Conservation (phyloP, 305 asterid species). For the Solanum hybrid region DNA sequence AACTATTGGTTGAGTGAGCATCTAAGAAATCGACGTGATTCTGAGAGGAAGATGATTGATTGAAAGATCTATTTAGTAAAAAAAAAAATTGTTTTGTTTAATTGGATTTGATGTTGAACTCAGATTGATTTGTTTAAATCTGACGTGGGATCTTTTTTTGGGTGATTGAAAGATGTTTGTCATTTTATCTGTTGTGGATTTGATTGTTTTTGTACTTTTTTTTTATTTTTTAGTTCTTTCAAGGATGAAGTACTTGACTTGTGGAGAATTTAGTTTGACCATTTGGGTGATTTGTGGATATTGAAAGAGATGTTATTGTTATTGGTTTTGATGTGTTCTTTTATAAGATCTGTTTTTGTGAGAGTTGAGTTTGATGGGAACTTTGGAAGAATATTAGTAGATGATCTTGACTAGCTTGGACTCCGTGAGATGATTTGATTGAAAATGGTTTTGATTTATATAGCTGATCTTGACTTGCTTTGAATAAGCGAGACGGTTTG, state of each 20-base stretch:
- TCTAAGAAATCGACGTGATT: not conserved
- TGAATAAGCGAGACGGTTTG: not conserved
- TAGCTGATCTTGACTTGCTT: not conserved
- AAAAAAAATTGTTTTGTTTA: rapidly evolving
- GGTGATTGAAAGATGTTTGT: not conserved
- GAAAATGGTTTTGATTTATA: not conserved
- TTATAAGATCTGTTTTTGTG: not conserved
- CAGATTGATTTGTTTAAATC: not conserved
- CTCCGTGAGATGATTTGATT: not conserved
- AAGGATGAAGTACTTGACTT: not conserved
- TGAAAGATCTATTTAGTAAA: not conserved
- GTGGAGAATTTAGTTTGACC: not conserved
- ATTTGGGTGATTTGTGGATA: not conserved
- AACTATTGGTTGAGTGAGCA: not conserved
- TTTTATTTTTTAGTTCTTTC: not conserved
- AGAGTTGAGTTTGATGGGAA: not conserved
- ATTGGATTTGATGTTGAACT: not conserved
- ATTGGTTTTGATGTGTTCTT: not conserved
- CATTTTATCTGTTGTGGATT: not conserved
- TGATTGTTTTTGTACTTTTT: not conserved
- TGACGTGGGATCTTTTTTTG: not conserved
- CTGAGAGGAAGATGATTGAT: not conserved
- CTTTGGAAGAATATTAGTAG: not conserved
- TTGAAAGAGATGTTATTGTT: not conserved
- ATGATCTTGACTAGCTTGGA: not conserved